Conservation (phyloP, 495 filamentous ascomycete genomes). For the Tuber borchii region DNA sequence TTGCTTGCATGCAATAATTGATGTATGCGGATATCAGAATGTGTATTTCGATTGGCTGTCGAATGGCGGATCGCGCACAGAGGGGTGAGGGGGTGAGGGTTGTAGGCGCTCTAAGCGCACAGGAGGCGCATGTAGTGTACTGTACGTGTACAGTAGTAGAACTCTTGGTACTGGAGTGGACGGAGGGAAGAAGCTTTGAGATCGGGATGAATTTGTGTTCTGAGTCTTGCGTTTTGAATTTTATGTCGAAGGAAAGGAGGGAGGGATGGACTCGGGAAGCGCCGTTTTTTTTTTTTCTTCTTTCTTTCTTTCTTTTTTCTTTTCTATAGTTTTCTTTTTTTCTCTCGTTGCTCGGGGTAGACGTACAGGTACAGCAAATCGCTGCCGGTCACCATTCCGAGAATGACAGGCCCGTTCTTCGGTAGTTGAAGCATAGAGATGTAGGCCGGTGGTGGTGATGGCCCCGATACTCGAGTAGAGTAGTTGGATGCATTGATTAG, state of each 20-base stretch:
- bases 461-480: not conserved
- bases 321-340: not conserved
- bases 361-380: not conserved
- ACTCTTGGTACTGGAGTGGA: not conserved
- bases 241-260: not conserved
- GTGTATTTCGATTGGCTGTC: not conserved
- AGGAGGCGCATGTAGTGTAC: not conserved
- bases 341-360: not conserved
- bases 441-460: not conserved
- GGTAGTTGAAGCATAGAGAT: not conserved
- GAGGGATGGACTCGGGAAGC: not conserved
- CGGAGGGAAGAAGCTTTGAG: not conserved
- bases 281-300: not conserved
- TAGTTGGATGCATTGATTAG: not conserved
- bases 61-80: not conserved
- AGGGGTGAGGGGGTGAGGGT: not conserved
- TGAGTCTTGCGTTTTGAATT: not conserved
- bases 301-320: not conserved
- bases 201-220: not conserved
- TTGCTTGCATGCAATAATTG: not conserved
- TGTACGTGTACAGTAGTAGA: not conserved
- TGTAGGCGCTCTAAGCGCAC: not conserved
- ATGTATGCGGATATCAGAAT: not conserved
- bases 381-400: not conserved
- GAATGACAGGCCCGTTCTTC: not conserved